phyloP scores from a whole-genome alignment of 2,329 filamentous ascomycete genomes.

The Didymella pinodella region DNA sequence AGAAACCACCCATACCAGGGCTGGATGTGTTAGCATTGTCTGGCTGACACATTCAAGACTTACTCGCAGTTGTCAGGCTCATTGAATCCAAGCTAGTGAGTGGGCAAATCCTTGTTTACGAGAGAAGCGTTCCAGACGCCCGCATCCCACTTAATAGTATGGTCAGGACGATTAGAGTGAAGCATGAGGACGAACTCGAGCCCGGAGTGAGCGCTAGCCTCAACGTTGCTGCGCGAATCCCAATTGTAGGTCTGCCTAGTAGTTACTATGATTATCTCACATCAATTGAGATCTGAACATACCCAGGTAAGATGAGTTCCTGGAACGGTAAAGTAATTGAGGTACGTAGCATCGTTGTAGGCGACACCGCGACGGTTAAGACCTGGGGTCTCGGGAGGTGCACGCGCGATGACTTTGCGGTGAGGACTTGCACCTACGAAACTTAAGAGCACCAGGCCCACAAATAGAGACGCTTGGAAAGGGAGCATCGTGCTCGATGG shows the following conservation, averaged over 20 bases:
- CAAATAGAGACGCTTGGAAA: background rate
- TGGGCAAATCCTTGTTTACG: slow-evolving; percentile 14
- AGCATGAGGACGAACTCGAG: slow-evolving; percentile 68
- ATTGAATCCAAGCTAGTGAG: slow-evolving; percentile 44
- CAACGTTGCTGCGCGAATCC: slow-evolving; percentile 53
- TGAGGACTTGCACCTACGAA: background rate
- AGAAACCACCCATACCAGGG: slow-evolving; percentile 29
- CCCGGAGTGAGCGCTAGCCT: slow-evolving; percentile 23
- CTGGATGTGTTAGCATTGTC: slow-evolving; percentile 1
- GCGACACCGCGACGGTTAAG: slow-evolving; percentile 64
- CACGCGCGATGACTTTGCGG: background rate
- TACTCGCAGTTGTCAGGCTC: slow-evolving; percentile 46
- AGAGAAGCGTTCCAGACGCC: slow-evolving; percentile 24
- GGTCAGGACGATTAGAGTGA: slow-evolving; percentile 22
- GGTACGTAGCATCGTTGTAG: slow-evolving; percentile 66
- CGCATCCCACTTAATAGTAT: slow-evolving; percentile 30
- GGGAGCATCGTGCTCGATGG: background rate
- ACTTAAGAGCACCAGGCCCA: background rate
- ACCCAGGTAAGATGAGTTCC: slow-evolving; percentile 61
- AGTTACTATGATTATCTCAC: background rate
- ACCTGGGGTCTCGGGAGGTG: slow-evolving; percentile 49
- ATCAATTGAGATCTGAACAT: background rate
- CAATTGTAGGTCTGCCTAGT: slow-evolving; percentile 67
- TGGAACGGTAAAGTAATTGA: slow-evolving; percentile 57
- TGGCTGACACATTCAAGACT: background rate